Percentiles rank a stretch among this genome's conserved stretches.
Conservation (phyloP, 148 eudicot species). For the Heliosperma pusillum region DNA sequence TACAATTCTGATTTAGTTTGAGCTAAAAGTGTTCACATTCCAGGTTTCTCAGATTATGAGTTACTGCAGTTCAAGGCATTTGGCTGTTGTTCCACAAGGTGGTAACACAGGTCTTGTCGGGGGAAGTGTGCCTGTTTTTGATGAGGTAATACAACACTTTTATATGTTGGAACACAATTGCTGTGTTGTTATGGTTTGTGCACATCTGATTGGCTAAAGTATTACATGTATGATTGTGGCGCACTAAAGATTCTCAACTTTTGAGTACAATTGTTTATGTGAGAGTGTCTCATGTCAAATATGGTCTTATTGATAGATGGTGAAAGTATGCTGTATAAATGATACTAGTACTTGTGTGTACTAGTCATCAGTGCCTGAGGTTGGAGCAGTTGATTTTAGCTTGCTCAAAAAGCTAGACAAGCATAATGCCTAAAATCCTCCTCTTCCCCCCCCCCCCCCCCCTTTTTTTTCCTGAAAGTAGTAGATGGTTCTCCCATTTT, state of each 20-base stretch:
- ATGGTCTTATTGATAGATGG: background rate
- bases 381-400: background rate
- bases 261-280: background rate
- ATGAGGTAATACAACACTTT: conserved; percentile 56
- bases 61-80: conserved; percentile 48
- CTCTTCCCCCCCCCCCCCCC: background rate
- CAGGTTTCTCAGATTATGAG: conserved; percentile 81
- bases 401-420: background rate
- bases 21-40: conserved; percentile 13
- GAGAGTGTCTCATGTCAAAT: background rate
- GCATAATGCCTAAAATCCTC: background rate
- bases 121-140: conserved; percentile 96
- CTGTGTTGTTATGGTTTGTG: background rate
- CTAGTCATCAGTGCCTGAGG: background rate
- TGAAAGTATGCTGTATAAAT: background rate
- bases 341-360: background rate
- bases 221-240: background rate
- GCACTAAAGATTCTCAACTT: background rate
- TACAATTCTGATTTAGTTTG: background rate
- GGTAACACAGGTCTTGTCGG: conserved; percentile 99
- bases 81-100: conserved; percentile 59
- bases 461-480: background rate
- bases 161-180: background rate
- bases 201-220: background rate
- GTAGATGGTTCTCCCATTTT: background rate